Conservation (phyloP, 371 early-diverging fungal genomes). For the Quaeritorhiza haematococci region DNA sequence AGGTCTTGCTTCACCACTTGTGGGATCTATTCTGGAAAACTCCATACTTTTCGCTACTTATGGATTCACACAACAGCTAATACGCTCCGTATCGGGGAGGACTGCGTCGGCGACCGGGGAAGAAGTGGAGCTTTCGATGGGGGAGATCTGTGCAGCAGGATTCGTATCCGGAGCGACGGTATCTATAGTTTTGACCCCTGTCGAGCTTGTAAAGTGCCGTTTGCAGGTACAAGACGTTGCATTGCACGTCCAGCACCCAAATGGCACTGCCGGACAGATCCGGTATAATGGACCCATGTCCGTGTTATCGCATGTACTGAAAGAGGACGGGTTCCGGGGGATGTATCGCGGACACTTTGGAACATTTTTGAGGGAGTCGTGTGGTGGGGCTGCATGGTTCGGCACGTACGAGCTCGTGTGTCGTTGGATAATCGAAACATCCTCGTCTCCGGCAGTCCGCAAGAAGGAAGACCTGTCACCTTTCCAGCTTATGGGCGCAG, state of each 20-base stretch:
- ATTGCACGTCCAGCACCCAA: slow-evolving; percentile 1
- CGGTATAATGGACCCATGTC: slow-evolving; percentile 64
- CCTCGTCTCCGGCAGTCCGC: neutral
- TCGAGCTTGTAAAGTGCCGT: slow-evolving; percentile 93
- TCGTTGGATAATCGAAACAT: slow-evolving; percentile 49
- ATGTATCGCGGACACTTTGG: slow-evolving; percentile 87
- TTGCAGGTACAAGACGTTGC: slow-evolving; percentile 81
- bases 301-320: slow-evolving; percentile 63
- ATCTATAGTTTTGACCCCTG: slow-evolving; percentile 85
- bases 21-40: slow-evolving; percentile 93
- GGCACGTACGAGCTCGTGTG: slow-evolving; percentile 78
- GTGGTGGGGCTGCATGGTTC: slow-evolving; percentile 96
- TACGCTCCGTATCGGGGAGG: slow-evolving; percentile 34
- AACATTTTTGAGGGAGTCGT: slow-evolving; percentile 81
- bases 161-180: slow-evolving; percentile 81
- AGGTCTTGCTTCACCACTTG: slow-evolving; percentile 84
- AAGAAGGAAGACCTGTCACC: slow-evolving; percentile 36
- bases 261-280: neutral
- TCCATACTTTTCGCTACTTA: slow-evolving; percentile 86
- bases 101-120: neutral
- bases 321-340: slow-evolving; percentile 64
- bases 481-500: slow-evolving; percentile 73
- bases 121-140: slow-evolving; percentile 46
- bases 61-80: slow-evolving; percentile 69
- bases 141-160: slow-evolving; percentile 77